Evolutionary conservation across 805 yeast species (phyloP), one percentile per base, ranked within the genome.

Genomic region (Saccharomyces paradoxus): DNA sequence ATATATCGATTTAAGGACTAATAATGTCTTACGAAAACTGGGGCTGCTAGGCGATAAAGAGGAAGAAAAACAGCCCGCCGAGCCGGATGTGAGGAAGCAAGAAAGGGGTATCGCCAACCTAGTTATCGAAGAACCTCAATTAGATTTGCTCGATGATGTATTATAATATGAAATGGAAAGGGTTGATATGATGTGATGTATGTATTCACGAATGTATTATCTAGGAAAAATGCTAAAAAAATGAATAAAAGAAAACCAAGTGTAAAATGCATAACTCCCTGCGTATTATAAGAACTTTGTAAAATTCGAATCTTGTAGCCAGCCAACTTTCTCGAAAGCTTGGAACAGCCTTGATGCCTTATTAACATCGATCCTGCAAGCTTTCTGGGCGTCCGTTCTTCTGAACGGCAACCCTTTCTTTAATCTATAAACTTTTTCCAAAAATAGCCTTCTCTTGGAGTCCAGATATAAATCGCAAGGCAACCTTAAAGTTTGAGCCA

Each of bases 381-480:
- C 97, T 75, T 94, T 94, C 72, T 92, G 98, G 7, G 97, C 96
- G 71, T 92, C 99, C 0, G 98, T 94, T 73, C 97, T 84, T 73
- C 97, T 84, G 73, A 92, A 92, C 28, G 94, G 92, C 66, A 83
- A 75, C 29, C 84, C 85, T 51, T 76, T 74, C 62, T 81, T 81
- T 63, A 83, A 71, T 51, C 96, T 81, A 60, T 82, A 82, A 31
- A 91, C 94, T 74, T 90, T 92, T 69, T 92, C 98, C 55, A 83
- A 81, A 72, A 92, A 94, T 28, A 92, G 77, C 60, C 98, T 80
- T 71, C 90, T 82, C 72, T 87, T 87, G 17, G 89, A 84, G 61
- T 83, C 87, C 68, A 87, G 76, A 69, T 91, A 92, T 37, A 91
- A 82, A 57, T 84, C 87, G 55, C 90, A 86, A 9, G 97, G 96